Evolutionary conservation across 352 stramenopile genomes (phyloP).

Genomic region (Nannochloropsis limnetica): DNA sequence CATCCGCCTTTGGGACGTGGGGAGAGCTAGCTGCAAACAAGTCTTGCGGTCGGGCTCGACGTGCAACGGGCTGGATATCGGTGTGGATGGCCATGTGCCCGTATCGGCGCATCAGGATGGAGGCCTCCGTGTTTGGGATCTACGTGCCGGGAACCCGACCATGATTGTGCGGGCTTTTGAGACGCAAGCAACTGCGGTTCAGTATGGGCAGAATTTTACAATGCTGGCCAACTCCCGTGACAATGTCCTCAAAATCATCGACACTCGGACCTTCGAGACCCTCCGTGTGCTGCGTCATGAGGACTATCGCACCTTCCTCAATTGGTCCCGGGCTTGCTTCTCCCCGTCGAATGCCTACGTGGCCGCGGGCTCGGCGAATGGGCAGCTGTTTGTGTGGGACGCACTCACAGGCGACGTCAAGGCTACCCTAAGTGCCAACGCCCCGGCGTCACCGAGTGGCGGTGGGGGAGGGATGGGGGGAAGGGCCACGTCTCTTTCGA

Average conservation of each 20-base stretch:
- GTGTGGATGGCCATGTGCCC: not conserved
- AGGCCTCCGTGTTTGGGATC: conserved; percentile 18
- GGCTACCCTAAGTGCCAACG: not conserved
- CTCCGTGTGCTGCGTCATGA: conserved; percentile 3
- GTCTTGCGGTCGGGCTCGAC: conserved; percentile 21
- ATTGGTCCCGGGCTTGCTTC: conserved; percentile 29
- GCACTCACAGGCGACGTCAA: not conserved
- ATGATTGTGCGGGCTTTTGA: conserved; percentile 30
- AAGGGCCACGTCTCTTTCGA: not conserved
- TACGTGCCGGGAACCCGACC: not conserved
- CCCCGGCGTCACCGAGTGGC: not conserved
- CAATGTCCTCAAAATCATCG: not conserved
- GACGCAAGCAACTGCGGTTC: not conserved
- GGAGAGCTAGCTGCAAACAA: not conserved
- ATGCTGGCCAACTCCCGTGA: conserved; percentile 26
- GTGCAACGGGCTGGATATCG: conserved; percentile 20
- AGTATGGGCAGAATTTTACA: conserved; percentile 15
- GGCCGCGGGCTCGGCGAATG: not conserved
- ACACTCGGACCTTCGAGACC: conserved; percentile 22
- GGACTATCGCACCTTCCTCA: conserved; percentile 26
- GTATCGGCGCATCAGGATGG: conserved; percentile 30
- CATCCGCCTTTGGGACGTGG: not conserved
- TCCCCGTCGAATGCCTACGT: conserved; percentile 2
- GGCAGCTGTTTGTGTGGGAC: conserved; percentile 17
- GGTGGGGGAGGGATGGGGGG: not conserved